A percentile compares a stretch with the other conserved stretches of the same genome.
phyloP scores from a whole-genome alignment of 2,329 filamentous ascomycete species.

The Epichloe glyceriae region DNA sequence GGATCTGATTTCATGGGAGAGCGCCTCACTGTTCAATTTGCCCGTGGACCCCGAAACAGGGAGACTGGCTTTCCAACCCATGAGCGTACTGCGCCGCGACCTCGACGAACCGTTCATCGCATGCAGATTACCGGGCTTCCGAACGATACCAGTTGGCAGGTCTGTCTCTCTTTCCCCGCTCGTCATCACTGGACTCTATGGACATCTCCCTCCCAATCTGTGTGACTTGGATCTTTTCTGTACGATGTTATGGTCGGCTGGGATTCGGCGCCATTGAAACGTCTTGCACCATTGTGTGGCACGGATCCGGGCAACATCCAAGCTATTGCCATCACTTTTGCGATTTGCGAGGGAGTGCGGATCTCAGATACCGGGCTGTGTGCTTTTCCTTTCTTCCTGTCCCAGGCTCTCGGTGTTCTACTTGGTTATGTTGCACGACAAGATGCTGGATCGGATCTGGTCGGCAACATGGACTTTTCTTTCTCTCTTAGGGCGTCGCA shows the following conservation, averaged over 20 bases:
- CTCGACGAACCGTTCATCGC: slow-evolving; percentile 84
- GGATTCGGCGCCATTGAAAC: slow-evolving; percentile 9
- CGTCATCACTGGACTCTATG: slow-evolving; percentile 34
- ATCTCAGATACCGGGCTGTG: slow-evolving; percentile 1
- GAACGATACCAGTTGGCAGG: slow-evolving; percentile 99
- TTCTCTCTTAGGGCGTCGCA: slow-evolving; percentile 13
- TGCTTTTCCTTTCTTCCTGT: slow-evolving; percentile 16
- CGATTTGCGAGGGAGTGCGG: not conserved
- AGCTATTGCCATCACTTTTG: slow-evolving; percentile 8
- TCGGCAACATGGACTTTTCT: slow-evolving; percentile 16
- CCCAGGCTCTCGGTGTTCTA: slow-evolving; percentile 7
- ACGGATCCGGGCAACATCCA: slow-evolving; percentile 16
- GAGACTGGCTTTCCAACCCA: slow-evolving; percentile 36
- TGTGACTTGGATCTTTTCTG: slow-evolving; percentile 19
- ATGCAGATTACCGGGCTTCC: slow-evolving; percentile 98
- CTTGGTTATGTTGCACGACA: not conserved
- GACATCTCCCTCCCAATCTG: slow-evolving; percentile 18
- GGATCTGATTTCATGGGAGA: slow-evolving; percentile 97
- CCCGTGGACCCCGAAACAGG: slow-evolving; percentile 61
- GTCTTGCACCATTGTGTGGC: slow-evolving; percentile 3
- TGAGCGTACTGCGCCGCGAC: slow-evolving; percentile 54
- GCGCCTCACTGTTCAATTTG: slow-evolving; percentile 95
- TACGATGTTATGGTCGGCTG: slow-evolving; percentile 9
- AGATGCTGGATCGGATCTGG: slow-evolving; percentile 23
- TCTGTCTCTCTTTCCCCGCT: slow-evolving; percentile 62